phyloP scores from a whole-genome alignment of 106 monocot genomes.

The Acorus calamus region DNA sequence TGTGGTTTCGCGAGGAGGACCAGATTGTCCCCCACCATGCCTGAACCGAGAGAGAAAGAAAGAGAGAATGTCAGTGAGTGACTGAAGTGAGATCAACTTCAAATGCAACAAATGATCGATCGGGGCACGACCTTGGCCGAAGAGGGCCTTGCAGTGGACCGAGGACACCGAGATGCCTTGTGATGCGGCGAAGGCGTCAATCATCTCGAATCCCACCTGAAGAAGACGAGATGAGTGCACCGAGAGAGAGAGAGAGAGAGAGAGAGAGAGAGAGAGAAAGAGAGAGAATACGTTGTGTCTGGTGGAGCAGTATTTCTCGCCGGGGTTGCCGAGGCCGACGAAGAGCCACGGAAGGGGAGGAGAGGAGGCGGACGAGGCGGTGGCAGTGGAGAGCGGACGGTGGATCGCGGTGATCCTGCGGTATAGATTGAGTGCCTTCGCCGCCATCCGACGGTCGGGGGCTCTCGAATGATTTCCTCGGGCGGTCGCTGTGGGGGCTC shows the following conservation, averaged over 20 bases:
- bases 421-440: too few relatives aligned
- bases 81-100: neutral
- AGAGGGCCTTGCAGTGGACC: constrained; percentile 70
- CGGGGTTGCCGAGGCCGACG: constrained; percentile 92
- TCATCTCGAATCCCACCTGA: constrained; percentile 92
- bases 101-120: neutral
- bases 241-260: neutral
- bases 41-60: constrained; percentile 15
- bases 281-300: constrained; percentile 65
- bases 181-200: constrained; percentile 66
- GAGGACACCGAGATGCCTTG: constrained; percentile 50
- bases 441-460: too few relatives aligned
- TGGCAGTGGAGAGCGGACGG: neutral
- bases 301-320: constrained; percentile 74
- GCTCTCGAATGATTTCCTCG: too few relatives aligned
- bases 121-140: constrained; percentile 57
- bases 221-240: neutral
- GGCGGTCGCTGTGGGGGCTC: too few relatives aligned
- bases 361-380: constrained; percentile 8
- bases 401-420: too few relatives aligned
- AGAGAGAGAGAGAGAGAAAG: neutral
- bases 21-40: constrained; percentile 47
- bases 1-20: constrained; percentile 94
- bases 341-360: constrained; percentile 61
- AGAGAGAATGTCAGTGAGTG: neutral